Percentiles rank a stretch among this genome's conserved stretches.
Evolutionary conservation across 495 filamentous ascomycete species (phyloP).

Genomic region (Aspergillus homomorphus): DNA sequence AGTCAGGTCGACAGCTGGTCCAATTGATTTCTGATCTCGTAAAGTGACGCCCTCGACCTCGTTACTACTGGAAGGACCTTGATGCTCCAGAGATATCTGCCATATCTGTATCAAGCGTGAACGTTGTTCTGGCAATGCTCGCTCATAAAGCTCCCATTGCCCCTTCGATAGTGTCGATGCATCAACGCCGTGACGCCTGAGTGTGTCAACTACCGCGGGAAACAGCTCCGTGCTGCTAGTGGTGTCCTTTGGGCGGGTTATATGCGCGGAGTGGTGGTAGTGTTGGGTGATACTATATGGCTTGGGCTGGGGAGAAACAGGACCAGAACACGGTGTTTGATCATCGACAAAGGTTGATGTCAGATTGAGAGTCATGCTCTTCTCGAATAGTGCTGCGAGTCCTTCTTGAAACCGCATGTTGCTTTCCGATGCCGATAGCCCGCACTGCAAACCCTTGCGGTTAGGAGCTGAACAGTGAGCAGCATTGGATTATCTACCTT

Average conservation of each 20-base stretch:
- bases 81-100: slow-evolving; percentile 51
- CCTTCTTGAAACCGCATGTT: slow-evolving; percentile 59
- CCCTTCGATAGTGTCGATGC: slow-evolving; percentile 49
- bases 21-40: background rate
- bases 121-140: slow-evolving; percentile 55
- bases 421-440: slow-evolving; percentile 38
- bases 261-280: slow-evolving; percentile 69
- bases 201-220: slow-evolving; percentile 23
- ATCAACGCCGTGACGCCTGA: slow-evolving; percentile 53
- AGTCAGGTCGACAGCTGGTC: background rate
- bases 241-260: slow-evolving; percentile 37
- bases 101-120: slow-evolving; percentile 63
- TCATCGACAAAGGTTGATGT: slow-evolving; percentile 8
- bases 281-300: slow-evolving; percentile 68
- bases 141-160: slow-evolving; percentile 61
- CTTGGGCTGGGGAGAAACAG: slow-evolving; percentile 22
- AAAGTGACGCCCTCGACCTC: background rate
- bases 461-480: slow-evolving; percentile 12
- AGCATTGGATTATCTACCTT: slow-evolving; percentile 29
- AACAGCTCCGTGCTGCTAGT: background rate
- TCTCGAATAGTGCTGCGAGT: slow-evolving; percentile 63
- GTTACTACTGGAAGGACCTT: background rate
- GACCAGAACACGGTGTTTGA: background rate
- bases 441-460: slow-evolving; percentile 30
- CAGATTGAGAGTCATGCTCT: slow-evolving; percentile 50